A percentile compares a stretch with the other conserved stretches of the same genome.
phyloP scores from a whole-genome alignment of 2,329 filamentous ascomycete genomes.

The Colletotrichum sp. region DNA sequence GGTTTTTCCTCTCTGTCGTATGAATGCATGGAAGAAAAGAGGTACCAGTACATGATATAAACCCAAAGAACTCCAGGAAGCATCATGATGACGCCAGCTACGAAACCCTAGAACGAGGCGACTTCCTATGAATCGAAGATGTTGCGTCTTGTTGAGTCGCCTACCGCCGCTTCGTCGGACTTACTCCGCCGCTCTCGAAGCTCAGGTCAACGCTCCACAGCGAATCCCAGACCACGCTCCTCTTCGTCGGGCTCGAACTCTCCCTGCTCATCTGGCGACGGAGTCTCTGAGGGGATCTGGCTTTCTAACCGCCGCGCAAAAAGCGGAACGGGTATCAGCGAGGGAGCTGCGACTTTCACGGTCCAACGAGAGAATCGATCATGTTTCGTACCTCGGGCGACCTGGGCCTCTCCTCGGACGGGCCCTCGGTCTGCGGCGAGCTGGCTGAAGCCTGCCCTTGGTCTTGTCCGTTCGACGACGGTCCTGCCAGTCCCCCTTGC shows the following conservation, averaged over 20 bases:
- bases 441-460: neutral
- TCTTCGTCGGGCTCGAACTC: conserved; percentile 48
- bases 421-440: conserved; percentile 3
- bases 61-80: neutral
- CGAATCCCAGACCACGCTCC: conserved; percentile 65
- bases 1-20: neutral
- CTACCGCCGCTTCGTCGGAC: conserved; percentile 2
- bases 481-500: conserved; percentile 31
- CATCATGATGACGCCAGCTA: neutral
- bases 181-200: conserved; percentile 43
- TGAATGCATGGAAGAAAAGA: neutral
- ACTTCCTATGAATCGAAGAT: neutral
- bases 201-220: conserved; percentile 67
- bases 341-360: conserved; percentile 33
- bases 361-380: conserved; percentile 57
- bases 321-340: conserved; percentile 31
- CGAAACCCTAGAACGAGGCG: neutral
- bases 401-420: conserved; percentile 12
- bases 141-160: neutral
- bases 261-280: conserved; percentile 44
- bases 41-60: neutral
- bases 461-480: conserved; percentile 5
- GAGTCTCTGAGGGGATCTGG: conserved; percentile 25
- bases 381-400: conserved; percentile 57
- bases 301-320: conserved; percentile 23